These are phyloP conservation scores for Chalciporus piperatus DNA, from an alignment of 768 basidiomycete species.

Conservation along the genomic window DNA sequence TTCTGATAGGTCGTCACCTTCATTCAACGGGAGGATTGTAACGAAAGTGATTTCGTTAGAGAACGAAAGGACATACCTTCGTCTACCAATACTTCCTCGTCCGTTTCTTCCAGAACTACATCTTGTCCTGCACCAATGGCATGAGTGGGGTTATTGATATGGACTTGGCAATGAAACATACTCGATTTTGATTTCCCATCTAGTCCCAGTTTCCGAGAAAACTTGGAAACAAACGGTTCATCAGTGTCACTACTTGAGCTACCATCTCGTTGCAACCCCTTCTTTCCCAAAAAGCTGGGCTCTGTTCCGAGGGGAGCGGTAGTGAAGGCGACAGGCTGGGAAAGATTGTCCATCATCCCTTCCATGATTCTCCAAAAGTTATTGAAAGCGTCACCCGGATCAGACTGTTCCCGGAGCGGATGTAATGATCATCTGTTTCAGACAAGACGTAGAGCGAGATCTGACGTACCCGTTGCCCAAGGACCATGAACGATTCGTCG, in stretches of 20 bases:
- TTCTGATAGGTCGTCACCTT: slow-evolving; percentile 70
- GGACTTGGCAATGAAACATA: slow-evolving; percentile 4
- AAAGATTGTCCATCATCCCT: slow-evolving; percentile 82
- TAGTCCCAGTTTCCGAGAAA: slow-evolving; percentile 44
- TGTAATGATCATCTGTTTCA: background rate
- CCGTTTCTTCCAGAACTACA: slow-evolving; percentile 42
- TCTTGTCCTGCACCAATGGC: slow-evolving; percentile 17
- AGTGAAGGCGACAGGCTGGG: slow-evolving; percentile 76
- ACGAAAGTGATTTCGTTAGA: background rate
- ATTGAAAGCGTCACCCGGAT: slow-evolving; percentile 84
- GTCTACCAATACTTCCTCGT: slow-evolving; percentile 60
- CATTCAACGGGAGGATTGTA: slow-evolving; percentile 1
- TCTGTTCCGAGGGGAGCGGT: slow-evolving; percentile 66
- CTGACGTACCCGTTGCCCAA: slow-evolving; percentile 65
- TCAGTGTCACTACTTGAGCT: slow-evolving; percentile 68
- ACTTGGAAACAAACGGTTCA: slow-evolving; percentile 56
- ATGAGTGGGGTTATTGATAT: slow-evolving; percentile 5
- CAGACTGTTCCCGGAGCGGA: slow-evolving; percentile 46
- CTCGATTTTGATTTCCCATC: slow-evolving; percentile 21
- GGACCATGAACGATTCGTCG: slow-evolving; percentile 87
- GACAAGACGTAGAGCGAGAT: slow-evolving; percentile 6
- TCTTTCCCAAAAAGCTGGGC: slow-evolving; percentile 21
- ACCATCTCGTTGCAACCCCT: slow-evolving; percentile 42
- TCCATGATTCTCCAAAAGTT: slow-evolving; percentile 89
- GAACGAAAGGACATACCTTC: slow-evolving; percentile 46